Percentiles rank a stretch among this genome's conserved stretches.
These are phyloP conservation scores for Atkinsonella hypoxylon DNA, from an alignment of 2,329 filamentous ascomycete species.

Conservation along the genomic window DNA sequence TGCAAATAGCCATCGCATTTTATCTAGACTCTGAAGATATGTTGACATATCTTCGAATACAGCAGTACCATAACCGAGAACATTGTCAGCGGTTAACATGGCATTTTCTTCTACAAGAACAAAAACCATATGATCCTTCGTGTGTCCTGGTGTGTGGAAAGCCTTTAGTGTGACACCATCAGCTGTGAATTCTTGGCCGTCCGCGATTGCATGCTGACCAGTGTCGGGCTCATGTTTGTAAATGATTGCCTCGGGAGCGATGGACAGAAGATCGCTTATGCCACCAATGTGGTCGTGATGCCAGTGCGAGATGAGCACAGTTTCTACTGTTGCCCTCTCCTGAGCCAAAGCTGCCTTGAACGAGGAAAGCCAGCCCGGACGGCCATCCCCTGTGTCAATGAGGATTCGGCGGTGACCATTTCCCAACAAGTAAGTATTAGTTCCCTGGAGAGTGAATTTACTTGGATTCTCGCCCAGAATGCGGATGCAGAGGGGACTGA, in stretches of 20 bases:
- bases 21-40: constrained; percentile 57
- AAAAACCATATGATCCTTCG: constrained; percentile 71
- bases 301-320: constrained; percentile 79
- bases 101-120: constrained; percentile 66
- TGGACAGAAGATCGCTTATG: constrained; percentile 51
- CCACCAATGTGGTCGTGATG: constrained; percentile 79
- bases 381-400: constrained; percentile 83
- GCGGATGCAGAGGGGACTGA: constrained; percentile 68
- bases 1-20: constrained; percentile 53
- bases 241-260: constrained; percentile 51
- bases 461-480: constrained; percentile 85
- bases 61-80: constrained; percentile 75
- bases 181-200: constrained; percentile 42
- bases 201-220: constrained; percentile 30
- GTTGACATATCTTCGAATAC: constrained; percentile 66
- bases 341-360: constrained; percentile 52
- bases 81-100: constrained; percentile 83
- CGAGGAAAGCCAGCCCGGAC: constrained; percentile 56
- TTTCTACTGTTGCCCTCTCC: constrained; percentile 57
- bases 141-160: constrained; percentile 54
- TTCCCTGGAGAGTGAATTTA: constrained; percentile 66
- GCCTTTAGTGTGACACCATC: constrained; percentile 57
- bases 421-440: constrained; percentile 91
- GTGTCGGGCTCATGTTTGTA: constrained; percentile 52
- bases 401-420: constrained; percentile 61